Conservation (phyloP, 306 rosid genomes). For the Acacia confusa region DNA sequence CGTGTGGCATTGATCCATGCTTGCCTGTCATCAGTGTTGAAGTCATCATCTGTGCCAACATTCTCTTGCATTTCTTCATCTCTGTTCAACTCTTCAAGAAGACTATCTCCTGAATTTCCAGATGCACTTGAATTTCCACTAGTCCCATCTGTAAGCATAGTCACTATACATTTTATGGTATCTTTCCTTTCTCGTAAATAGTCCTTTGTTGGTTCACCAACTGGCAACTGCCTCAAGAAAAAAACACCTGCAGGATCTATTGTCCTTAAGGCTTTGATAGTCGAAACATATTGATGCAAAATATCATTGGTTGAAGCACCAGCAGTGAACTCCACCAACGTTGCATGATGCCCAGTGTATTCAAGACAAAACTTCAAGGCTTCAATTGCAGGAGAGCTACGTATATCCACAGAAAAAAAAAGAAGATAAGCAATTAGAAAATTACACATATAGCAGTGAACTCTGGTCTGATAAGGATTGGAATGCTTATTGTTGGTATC, state of each 20-base stretch:
- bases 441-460: slow-evolving; percentile 27
- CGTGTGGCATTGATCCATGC: slow-evolving; percentile 85
- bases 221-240: slow-evolving; percentile 96
- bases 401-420: slow-evolving; percentile 31
- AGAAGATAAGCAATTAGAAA: slow-evolving; percentile 26
- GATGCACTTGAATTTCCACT: slow-evolving; percentile 80
- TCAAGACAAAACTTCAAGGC: slow-evolving; percentile 90
- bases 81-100: slow-evolving; percentile 95
- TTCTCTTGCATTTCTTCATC: slow-evolving; percentile 90
- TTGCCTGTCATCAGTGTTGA: slow-evolving; percentile 87
- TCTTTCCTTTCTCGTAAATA: slow-evolving; percentile 95
- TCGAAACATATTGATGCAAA: slow-evolving; percentile 95
- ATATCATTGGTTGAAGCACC: slow-evolving; percentile 99
- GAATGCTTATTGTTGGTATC: slow-evolving; percentile 11
- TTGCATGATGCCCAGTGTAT: slow-evolving; percentile 95
- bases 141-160: slow-evolving; percentile 94
- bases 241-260: slow-evolving; percentile 97
- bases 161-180: slow-evolving; percentile 95
- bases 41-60: slow-evolving; percentile 74
- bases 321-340: slow-evolving; percentile 97
- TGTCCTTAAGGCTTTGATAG: slow-evolving; percentile 89
- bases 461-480: slow-evolving; percentile 6
- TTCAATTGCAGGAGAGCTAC: slow-evolving; percentile 93
- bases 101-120: slow-evolving; percentile 94
- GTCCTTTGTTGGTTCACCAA: slow-evolving; percentile 96